Evolutionary conservation across 2,329 filamentous ascomycete genomes (phyloP).

Genomic region (Davidsoniella eucalypti): DNA sequence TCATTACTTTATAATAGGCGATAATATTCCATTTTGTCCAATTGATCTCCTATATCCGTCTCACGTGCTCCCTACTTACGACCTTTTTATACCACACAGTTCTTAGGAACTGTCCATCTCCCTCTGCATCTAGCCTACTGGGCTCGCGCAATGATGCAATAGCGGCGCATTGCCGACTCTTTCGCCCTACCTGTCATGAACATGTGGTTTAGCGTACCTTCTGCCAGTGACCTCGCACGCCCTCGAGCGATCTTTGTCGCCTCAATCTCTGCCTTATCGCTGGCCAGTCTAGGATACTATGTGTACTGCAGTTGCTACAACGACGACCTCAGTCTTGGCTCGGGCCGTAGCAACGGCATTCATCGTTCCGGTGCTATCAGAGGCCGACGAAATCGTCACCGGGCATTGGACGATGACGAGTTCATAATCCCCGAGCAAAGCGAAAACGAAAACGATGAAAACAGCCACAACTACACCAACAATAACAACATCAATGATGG

Average conservation of each 20-base stretch:
- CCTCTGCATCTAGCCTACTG: not conserved
- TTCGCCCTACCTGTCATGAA: constrained; percentile 2
- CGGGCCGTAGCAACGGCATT: constrained; percentile 22
- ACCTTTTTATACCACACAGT: not conserved
- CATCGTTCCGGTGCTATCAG: constrained; percentile 54
- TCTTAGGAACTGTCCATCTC: not conserved
- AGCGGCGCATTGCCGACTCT: constrained; percentile 2
- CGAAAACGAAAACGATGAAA: not conserved
- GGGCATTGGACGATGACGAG: constrained; percentile 4
- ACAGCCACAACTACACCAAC: not conserved
- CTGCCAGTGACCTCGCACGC: constrained; percentile 38
- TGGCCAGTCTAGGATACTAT: constrained; percentile 38
- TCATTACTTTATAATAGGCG: no score
- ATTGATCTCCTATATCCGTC: no score
- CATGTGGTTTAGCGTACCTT: constrained; percentile 32
- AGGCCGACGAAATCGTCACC: constrained; percentile 23
- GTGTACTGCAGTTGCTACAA: constrained; percentile 17
- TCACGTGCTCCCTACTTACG: not conserved
- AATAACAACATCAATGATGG: constrained; percentile 20
- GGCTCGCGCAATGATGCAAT: constrained; percentile 8
- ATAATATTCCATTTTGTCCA: no score
- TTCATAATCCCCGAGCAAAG: not conserved
- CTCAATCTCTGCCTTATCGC: constrained; percentile 37
- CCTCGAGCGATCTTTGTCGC: constrained; percentile 36
- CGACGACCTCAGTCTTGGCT: constrained; percentile 10